Base-by-base conservation (phyloP, 2,329 filamentous ascomycete genomes). In the Tolypocladium album region DNA sequence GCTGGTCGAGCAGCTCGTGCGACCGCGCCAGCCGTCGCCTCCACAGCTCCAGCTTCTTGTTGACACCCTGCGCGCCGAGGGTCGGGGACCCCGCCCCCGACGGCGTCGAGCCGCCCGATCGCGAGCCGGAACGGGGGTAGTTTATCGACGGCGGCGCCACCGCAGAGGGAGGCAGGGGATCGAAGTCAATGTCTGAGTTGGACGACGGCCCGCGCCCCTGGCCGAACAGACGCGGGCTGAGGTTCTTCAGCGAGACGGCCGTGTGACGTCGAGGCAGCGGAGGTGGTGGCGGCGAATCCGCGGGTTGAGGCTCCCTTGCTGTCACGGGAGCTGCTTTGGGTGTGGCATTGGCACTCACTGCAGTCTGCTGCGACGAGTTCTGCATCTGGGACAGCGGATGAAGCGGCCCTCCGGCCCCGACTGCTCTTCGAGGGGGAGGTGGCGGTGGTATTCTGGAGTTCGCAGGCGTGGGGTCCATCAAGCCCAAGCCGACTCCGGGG, bases 11-110 rank as follows among this genome's bases (percentile, higher is more conserved):
- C 45, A 76, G 72, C 38, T 84, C 76, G 63, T 88, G 84, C 4
- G 89, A 89, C 53, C 83, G 76, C 50, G 80, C 81, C 75, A 89
- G 83, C 47, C 90, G 76, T 60, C 86, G 81, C 62, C 80, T 78
- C 90, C 89, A 94, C 56, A 91, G 68, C 61, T 88, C 86, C 59
- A 91, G 77, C 64, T 89, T 88, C 74, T 88, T 90, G 71, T 84
- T 90, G 15, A 75, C 69, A 4, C 64, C 67, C 58, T 69, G 68
- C 1, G 77, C 72, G 0, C 71, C 70, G 22, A 72, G 60, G 0
- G 65, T 71, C 1, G 74, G 74, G 2, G 73, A 76, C 0, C 69
- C 69, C 0, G 43, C 1, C 6, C 42, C 50, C 34, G 70, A 68
- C 34, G 75, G 74, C 8, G 43, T 72, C 3, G 67, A 68, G 12